Conservation (phyloP, 176 grass and related monocot genomes). For the Oryza punctata region DNA sequence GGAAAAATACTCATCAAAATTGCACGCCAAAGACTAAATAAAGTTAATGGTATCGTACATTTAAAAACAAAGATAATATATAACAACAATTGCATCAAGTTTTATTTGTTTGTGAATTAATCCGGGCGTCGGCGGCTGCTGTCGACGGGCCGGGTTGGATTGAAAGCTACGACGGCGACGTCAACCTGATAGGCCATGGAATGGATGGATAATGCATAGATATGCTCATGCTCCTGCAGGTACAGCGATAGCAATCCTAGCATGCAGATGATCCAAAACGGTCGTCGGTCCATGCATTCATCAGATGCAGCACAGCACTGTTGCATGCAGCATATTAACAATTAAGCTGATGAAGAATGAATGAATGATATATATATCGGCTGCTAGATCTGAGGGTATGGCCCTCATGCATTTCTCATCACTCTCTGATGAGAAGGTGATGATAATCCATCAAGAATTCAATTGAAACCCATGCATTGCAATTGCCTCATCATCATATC, state of each 20-base stretch:
- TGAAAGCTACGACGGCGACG: neutral
- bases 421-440: neutral
- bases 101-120: neutral
- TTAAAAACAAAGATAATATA: too few relatives aligned
- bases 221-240: neutral
- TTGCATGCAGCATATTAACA: neutral
- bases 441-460: neutral
- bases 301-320: too few relatives aligned
- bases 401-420: constrained; percentile 24
- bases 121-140: constrained; percentile 3
- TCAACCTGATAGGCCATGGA: neutral
- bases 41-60: too few relatives aligned
- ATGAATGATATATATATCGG: neutral
- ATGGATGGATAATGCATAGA: neutral
- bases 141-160: neutral
- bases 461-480: constrained; percentile 24
- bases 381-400: constrained; percentile 41
- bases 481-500: constrained; percentile 5
- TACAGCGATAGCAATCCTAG: neutral
- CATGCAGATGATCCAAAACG: neutral
- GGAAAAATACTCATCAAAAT: too few relatives aligned
- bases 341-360: neutral
- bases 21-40: too few relatives aligned
- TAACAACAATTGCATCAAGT: neutral
- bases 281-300: neutral